Conservation (phyloP, 176 grass and related monocot species). For the Urochloa ruziziensis region DNA sequence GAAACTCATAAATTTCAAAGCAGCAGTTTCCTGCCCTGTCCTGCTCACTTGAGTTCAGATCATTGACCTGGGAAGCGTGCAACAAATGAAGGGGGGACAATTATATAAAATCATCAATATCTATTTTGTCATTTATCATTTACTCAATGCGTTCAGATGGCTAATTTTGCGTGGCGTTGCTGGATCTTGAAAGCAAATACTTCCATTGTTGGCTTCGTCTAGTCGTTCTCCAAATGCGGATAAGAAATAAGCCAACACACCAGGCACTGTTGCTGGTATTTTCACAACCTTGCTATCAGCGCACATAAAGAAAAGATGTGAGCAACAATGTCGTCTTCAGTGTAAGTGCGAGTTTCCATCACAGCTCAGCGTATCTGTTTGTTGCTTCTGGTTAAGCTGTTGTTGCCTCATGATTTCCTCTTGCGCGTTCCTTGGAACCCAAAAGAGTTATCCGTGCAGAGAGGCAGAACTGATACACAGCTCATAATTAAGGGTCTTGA, state of each 20-base stretch:
- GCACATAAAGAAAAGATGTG: neutral
- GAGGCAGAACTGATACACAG: neutral
- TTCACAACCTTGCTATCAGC: neutral
- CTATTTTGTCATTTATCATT: neutral
- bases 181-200: neutral
- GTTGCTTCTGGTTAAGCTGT: neutral
- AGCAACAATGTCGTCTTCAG: neutral
- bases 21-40: neutral
- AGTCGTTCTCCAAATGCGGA: neutral
- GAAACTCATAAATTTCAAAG: neutral
- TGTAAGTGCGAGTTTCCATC: neutral
- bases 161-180: neutral
- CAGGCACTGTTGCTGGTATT: neutral
- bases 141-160: neutral
- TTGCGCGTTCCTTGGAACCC: neutral
- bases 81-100: neutral
- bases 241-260: neutral
- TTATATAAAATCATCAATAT: neutral
- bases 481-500: neutral
- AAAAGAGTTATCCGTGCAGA: neutral
- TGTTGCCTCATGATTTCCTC: conserved; percentile 14
- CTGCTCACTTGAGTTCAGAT: neutral
- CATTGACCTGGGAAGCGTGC: no score
- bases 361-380: neutral
- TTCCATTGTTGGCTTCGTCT: neutral